phyloP scores from a whole-genome alignment of 305 asterid species.

The Petunia hybrid region DNA sequence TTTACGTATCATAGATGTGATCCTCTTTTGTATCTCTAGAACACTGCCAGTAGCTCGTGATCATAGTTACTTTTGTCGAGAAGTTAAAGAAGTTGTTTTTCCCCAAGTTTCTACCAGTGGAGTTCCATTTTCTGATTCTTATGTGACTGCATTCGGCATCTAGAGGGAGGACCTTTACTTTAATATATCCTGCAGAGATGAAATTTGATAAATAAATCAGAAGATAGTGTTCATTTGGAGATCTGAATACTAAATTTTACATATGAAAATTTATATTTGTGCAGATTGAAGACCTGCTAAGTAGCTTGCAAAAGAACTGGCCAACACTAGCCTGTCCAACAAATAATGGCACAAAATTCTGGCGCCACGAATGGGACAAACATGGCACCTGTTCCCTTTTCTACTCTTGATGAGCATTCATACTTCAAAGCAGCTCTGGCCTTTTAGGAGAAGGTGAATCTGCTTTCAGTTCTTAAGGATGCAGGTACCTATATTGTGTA shows the following conservation, averaged over 20 bases:
- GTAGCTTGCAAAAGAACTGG: conserved; percentile 72
- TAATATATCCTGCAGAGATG: too few species aligned
- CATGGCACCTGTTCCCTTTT: conserved; percentile 77
- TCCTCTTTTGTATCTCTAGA: not conserved
- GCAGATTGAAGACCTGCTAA: conserved; percentile 70
- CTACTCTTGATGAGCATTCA: conserved; percentile 65
- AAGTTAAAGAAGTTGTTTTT: not conserved
- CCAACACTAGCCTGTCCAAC: conserved; percentile 81
- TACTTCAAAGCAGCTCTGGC: conserved; percentile 65
- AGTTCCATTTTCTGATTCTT: not conserved
- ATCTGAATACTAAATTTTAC: not conserved
- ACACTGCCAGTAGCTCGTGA: conserved; percentile 6
- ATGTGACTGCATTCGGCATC: not conserved
- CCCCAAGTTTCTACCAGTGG: not conserved
- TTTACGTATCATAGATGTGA: not conserved
- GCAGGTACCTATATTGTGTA: conserved; percentile 49
- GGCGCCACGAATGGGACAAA: conserved; percentile 84
- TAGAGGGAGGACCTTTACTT: too few species aligned
- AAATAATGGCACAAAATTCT: conserved; percentile 63
- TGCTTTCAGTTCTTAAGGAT: conserved; percentile 65
- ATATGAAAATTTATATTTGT: not conserved
- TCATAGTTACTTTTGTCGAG: not conserved
- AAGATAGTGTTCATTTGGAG: not conserved
- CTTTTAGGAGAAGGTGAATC: conserved; percentile 54
- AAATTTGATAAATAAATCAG: too few species aligned